Conservation (phyloP, 805 yeast species). For the Candida sphagnicola region DNA sequence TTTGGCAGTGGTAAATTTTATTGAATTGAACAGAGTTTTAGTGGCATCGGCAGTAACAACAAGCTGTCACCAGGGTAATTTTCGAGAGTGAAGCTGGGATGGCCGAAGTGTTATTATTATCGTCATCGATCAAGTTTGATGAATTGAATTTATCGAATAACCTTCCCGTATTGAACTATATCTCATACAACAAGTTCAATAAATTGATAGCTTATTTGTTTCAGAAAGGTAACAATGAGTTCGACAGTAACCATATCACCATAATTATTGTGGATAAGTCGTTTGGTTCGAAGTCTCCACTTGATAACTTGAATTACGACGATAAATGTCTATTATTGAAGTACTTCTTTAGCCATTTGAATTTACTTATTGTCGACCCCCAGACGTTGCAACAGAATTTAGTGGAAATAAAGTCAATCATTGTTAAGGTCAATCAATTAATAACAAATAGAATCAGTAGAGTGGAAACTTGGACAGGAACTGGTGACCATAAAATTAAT, state of each 20-base stretch:
- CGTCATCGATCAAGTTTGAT: background rate
- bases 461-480: slow-evolving; percentile 43
- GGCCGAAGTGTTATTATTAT: background rate
- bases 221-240: slow-evolving; percentile 28
- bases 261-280: slow-evolving; percentile 18
- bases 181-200: slow-evolving; percentile 8
- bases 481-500: slow-evolving; percentile 17
- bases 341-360: slow-evolving; percentile 36
- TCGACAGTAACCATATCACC: slow-evolving; percentile 29
- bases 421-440: slow-evolving; percentile 18
- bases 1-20: too few relatives aligned
- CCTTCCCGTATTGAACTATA: background rate
- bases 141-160: background rate
- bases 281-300: slow-evolving; percentile 6
- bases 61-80: too few relatives aligned
- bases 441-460: slow-evolving; percentile 31
- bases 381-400: slow-evolving; percentile 2
- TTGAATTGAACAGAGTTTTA: background rate
- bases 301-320: slow-evolving; percentile 22
- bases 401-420: slow-evolving; percentile 5
- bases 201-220: slow-evolving; percentile 23
- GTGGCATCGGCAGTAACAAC: too few relatives aligned
- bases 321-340: slow-evolving; percentile 29
- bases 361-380: slow-evolving; percentile 22
- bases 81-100: background rate